Evolutionary conservation across 2,329 filamentous ascomycete species (phyloP).

Genomic region (Epichloe amarillans): DNA sequence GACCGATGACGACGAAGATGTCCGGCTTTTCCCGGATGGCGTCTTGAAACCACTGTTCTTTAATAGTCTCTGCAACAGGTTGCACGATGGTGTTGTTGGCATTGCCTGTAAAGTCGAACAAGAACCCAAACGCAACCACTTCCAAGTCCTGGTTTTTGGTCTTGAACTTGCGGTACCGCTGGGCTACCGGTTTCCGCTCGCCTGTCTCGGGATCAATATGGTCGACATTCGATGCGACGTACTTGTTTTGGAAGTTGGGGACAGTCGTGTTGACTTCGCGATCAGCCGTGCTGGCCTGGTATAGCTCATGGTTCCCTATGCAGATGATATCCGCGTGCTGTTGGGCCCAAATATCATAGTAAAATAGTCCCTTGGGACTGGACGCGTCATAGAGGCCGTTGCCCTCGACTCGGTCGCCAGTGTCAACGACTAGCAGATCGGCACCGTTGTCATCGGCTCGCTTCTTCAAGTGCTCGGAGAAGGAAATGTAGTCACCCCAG

Average conservation of each 20-base stretch:
- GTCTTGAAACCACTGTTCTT: slow-evolving; percentile 78
- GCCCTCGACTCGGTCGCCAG: slow-evolving; percentile 83
- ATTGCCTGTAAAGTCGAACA: slow-evolving; percentile 87
- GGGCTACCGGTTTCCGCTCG: slow-evolving; percentile 61
- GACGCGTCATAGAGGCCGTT: slow-evolving; percentile 92
- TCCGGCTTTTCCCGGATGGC: slow-evolving; percentile 78
- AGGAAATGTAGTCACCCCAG: slow-evolving; percentile 96
- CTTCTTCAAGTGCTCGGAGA: slow-evolving; percentile 67
- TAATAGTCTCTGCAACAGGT: slow-evolving; percentile 64
- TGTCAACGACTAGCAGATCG: slow-evolving; percentile 89
- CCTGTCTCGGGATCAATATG: slow-evolving; percentile 64
- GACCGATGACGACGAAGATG: slow-evolving; percentile 74
- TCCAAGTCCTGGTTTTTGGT: slow-evolving; percentile 80
- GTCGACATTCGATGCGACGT: slow-evolving; percentile 86
- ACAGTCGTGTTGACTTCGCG: slow-evolving; percentile 70
- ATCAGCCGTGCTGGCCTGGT: slow-evolving; percentile 63
- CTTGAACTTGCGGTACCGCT: slow-evolving; percentile 75
- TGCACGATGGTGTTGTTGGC: slow-evolving; percentile 83
- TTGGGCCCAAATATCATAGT: slow-evolving; percentile 73
- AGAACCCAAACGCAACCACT: slow-evolving; percentile 80
- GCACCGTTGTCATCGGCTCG: slow-evolving; percentile 65
- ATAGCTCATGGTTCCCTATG: slow-evolving; percentile 91
- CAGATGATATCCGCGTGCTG: slow-evolving; percentile 76
- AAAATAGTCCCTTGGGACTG: slow-evolving; percentile 73
- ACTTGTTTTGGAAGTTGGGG: slow-evolving; percentile 66